Percentiles rank a stretch among this genome's conserved stretches.
phyloP scores from a whole-genome alignment of 345 rosid genomes.

The Trapa incisa region DNA sequence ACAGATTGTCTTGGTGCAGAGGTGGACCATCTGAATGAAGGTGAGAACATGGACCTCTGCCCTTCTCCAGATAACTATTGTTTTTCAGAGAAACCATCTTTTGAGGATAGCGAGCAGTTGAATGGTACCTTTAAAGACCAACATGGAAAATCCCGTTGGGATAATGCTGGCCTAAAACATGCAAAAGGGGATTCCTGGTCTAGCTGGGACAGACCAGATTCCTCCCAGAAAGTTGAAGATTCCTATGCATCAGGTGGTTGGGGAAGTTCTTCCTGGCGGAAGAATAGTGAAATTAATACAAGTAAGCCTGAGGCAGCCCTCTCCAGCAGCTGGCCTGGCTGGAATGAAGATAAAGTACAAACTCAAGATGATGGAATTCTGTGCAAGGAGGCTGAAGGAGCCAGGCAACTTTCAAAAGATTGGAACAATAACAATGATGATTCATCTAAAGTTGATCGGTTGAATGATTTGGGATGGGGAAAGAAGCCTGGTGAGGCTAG shows the following conservation, averaged over 20 bases:
- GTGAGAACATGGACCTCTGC: slow-evolving; percentile 47
- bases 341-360: not conserved
- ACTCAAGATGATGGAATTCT: not conserved
- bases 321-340: not conserved
- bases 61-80: slow-evolving; percentile 58
- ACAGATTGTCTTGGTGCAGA: slow-evolving; percentile 72
- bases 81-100: slow-evolving; percentile 37
- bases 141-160: slow-evolving; percentile 35
- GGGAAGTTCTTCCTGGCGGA: slow-evolving; percentile 15
- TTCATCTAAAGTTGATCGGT: not conserved
- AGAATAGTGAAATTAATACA: not conserved
- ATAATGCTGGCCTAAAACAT: slow-evolving; percentile 8
- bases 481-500: not conserved
- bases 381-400: slow-evolving; percentile 1
- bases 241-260: slow-evolving; percentile 13
- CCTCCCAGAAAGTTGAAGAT: slow-evolving; percentile 12
- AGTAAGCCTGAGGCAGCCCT: not conserved
- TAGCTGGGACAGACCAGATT: slow-evolving; percentile 17
- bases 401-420: not conserved
- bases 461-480: not conserved
- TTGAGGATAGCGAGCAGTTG: slow-evolving; percentile 56
- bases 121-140: slow-evolving; percentile 4
- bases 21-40: slow-evolving; percentile 43
- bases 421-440: not conserved
- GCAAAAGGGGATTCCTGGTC: slow-evolving; percentile 17